A percentile compares a stretch with the other conserved stretches of the same genome.
phyloP scores from a whole-genome alignment of 176 grass and related monocot genomes.

The Secale cereale region DNA sequence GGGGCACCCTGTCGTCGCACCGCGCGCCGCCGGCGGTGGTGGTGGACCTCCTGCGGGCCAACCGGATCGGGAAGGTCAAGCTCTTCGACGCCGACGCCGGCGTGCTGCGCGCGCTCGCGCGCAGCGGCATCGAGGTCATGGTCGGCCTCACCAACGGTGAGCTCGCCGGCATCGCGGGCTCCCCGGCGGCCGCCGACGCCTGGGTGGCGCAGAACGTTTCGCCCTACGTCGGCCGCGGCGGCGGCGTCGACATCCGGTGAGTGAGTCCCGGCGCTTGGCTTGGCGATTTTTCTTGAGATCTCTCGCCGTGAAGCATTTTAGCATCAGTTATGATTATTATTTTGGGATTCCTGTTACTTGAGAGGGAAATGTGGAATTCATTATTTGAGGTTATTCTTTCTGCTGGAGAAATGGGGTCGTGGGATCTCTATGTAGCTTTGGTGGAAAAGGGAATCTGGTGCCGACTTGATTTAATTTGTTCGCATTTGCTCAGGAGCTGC shows the following conservation, averaged over 20 bases:
- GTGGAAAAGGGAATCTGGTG: neutral
- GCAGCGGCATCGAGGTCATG: constrained; percentile 81
- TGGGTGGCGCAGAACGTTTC: constrained; percentile 78
- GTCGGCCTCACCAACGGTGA: constrained; percentile 68
- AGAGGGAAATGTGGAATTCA: neutral
- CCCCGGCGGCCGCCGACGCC: constrained; percentile 43
- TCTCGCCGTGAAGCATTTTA: neutral
- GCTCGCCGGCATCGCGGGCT: constrained; percentile 50
- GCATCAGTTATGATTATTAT: neutral
- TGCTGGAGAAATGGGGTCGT: neutral
- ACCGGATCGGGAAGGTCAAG: constrained; percentile 78
- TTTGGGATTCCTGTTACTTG: neutral
- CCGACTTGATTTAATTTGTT: neutral
- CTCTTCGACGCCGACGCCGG: constrained; percentile 64
- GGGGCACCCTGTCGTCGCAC: constrained; percentile 76
- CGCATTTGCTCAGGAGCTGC: no score
- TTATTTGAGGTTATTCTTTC: neutral
- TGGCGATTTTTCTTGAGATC: neutral
- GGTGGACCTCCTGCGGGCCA: constrained; percentile 69
- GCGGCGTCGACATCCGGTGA: constrained; percentile 78
- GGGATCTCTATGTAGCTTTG: neutral
- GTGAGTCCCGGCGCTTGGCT: constrained; percentile 21
- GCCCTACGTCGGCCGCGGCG: constrained; percentile 57
- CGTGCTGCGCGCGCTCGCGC: constrained; percentile 56
- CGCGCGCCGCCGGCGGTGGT: constrained; percentile 53